Percentiles rank a stretch among this genome's conserved stretches.
These are phyloP conservation scores for Fonsecaea monophora DNA, from an alignment of 2,329 filamentous ascomycete genomes.

Conservation along the genomic window DNA sequence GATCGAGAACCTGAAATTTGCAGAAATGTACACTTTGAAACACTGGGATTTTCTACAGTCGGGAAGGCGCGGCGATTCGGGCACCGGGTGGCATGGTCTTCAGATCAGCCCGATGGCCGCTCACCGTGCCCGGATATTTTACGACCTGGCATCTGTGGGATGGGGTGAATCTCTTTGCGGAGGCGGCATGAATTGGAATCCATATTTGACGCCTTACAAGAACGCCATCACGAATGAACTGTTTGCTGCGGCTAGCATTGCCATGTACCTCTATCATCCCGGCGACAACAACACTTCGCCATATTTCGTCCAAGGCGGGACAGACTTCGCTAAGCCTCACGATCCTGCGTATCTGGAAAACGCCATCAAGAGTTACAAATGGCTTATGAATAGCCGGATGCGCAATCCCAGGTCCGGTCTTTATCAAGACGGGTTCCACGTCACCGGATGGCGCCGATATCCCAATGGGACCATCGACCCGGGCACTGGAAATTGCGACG, in stretches of 20 bases:
- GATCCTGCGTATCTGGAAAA: conserved; percentile 73
- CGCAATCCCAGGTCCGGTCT: conserved; percentile 71
- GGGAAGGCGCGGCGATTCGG: conserved; percentile 38
- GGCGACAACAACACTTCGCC: conserved; percentile 77
- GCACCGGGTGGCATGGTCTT: conserved; percentile 71
- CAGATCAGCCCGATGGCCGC: conserved; percentile 79
- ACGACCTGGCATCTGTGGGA: conserved; percentile 76
- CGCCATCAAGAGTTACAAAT: conserved; percentile 78
- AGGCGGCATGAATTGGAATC: conserved; percentile 93
- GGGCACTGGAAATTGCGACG: conserved; percentile 76
- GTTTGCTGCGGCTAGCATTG: conserved; percentile 81
- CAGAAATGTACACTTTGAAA: conserved; percentile 69
- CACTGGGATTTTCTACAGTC: conserved; percentile 58
- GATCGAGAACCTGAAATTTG: conserved; percentile 81
- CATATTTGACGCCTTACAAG: conserved; percentile 81
- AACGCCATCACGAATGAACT: conserved; percentile 96
- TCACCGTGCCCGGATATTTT: conserved; percentile 83
- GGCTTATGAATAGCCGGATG: conserved; percentile 83
- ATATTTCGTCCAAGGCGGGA: conserved; percentile 55
- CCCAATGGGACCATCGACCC: conserved; percentile 58
- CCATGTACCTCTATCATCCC: conserved; percentile 89
- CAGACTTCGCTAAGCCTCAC: conserved; percentile 48
- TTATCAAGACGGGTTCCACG: conserved; percentile 88
- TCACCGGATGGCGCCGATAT: conserved; percentile 64
- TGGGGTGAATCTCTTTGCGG: conserved; percentile 83